These are phyloP conservation scores for Cairneyella variabilis DNA, from an alignment of 495 filamentous ascomycete species.

Conservation along the genomic window DNA sequence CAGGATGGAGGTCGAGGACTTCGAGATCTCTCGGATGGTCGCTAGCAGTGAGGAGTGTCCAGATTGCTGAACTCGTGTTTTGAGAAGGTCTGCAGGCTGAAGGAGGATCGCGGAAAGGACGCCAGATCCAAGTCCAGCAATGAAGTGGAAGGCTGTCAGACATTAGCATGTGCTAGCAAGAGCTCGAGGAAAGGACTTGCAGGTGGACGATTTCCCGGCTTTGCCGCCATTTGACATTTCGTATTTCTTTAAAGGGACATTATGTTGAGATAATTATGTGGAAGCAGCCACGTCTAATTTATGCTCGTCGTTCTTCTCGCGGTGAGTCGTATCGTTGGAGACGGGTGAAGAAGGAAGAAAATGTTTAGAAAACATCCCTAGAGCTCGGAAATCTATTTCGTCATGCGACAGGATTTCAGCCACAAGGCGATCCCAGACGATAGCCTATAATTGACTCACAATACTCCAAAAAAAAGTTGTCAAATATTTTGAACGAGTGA, in stretches of 20 bases:
- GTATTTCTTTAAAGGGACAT: slow-evolving; percentile 16
- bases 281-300: not conserved
- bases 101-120: slow-evolving; percentile 83
- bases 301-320: not conserved
- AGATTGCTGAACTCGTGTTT: slow-evolving; percentile 88
- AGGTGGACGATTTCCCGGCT: slow-evolving; percentile 24
- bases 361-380: too few species aligned
- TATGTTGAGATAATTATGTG: not conserved
- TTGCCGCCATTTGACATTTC: slow-evolving; percentile 30
- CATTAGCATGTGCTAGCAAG: not conserved
- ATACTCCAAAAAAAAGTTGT: too few species aligned
- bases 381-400: too few species aligned
- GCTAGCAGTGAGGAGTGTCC: slow-evolving; percentile 60
- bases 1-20: slow-evolving; percentile 47
- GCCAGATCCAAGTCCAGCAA: slow-evolving; percentile 83
- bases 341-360: not conserved
- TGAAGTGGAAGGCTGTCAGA: slow-evolving; percentile 46
- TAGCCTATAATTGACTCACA: too few species aligned
- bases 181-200: slow-evolving; percentile 10
- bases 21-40: slow-evolving; percentile 69
- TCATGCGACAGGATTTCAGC: too few species aligned
- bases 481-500: too few species aligned
- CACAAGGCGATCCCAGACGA: too few species aligned
- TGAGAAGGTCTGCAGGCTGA: slow-evolving; percentile 94
- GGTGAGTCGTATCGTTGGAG: not conserved